Base-by-base conservation (phyloP, 1,284 basidiomycete species). In the Hymenochaete sp. region DNA sequence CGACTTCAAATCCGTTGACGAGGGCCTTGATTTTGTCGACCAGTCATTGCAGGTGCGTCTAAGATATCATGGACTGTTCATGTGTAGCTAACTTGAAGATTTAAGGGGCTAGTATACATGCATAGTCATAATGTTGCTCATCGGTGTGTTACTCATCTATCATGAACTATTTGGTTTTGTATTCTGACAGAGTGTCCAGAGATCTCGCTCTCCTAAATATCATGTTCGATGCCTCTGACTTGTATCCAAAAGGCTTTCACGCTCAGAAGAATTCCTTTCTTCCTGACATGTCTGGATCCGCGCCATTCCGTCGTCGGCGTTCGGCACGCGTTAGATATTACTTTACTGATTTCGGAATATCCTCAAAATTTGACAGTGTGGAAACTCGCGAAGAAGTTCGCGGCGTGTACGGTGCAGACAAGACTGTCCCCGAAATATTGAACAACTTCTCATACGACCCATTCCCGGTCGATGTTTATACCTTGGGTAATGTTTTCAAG, bases 301-400 rank as follows among this genome's bases (percentile, higher is more conserved):
- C 24, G 8, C 38, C 38, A 13, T 26, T 22, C 6, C 38, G 38
- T 13, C 8, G 21, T 9, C 38, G 38, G 4, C 13, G 28, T 25
- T n/a, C 18, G n/a, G 14, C 21, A 5, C 24, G 19, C 9, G 11
- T 39, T 13, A 49, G 44, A 5, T 62, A 62, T 48, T 59, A 52
- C 45, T 59, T 59, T 48, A 33, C 37, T 6, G 49, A 51, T 26
- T 52, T 50, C 35, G 50, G 50, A 8, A 21, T 52, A 13, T 50
- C 48, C 14, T 16, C 37, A 5, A 24, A 18, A 8, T 52, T 43
- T 39, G 24, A 38, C 14, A 19, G 22, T 3, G 19, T 24, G 14
- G 26, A 32, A 14, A 19, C 33, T n/a, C 21, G 25, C 4, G 36
- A 25, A 19, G 11, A 22, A 5, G 46, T 45, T 9, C 19, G 14